Conservation (phyloP, 345 rosid species). For the Eucalyptus erythrocorys region DNA sequence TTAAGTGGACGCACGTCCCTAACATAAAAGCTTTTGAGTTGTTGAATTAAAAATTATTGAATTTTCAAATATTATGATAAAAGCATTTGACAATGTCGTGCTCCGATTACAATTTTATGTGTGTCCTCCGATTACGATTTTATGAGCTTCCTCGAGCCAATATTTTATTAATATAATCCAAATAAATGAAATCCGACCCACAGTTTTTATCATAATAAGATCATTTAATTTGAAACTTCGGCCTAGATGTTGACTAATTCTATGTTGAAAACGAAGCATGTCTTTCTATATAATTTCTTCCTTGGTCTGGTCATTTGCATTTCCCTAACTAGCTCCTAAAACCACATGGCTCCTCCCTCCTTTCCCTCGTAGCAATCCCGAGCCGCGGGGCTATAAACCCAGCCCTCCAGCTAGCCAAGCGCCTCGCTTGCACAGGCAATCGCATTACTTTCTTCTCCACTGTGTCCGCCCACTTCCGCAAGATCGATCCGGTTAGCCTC, state of each 20-base stretch:
- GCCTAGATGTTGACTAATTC: no score
- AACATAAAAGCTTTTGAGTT: background rate
- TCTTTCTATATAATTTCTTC: no score
- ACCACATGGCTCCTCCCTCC: background rate
- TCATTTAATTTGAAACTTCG: no score
- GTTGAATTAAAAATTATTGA: background rate
- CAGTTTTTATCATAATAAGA: no score
- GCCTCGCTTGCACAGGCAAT: constrained; percentile 27
- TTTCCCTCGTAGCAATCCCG: constrained; percentile 29
- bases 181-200: no score
- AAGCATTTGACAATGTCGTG: background rate
- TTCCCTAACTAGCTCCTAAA: background rate
- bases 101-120: no score
- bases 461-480: constrained; percentile 22
- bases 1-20: background rate
- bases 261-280: no score
- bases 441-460: constrained; percentile 33
- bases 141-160: background rate
- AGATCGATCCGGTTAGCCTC: constrained; percentile 7
- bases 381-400: constrained; percentile 64
- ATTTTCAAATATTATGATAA: no score
- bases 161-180: no score
- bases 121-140: background rate
- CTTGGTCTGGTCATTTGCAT: background rate
- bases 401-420: constrained; percentile 35